phyloP scores from a whole-genome alignment of 768 basidiomycete species.

The Tulasnella sp. region DNA sequence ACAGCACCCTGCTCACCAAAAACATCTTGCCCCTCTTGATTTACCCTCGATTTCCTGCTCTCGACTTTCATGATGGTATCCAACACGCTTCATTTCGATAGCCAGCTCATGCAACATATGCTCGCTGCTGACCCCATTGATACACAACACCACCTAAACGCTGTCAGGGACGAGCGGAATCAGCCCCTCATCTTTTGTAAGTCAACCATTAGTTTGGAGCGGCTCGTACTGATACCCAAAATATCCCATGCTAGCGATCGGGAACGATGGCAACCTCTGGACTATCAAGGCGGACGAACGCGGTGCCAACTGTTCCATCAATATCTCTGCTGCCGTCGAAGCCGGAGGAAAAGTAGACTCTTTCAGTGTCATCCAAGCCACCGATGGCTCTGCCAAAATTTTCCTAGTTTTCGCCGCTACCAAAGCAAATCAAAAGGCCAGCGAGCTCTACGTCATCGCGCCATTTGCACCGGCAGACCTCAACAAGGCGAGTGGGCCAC shows the following conservation, averaged over 20 bases:
- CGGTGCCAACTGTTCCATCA: not conserved
- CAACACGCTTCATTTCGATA: not conserved
- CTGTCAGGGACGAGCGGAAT: not conserved
- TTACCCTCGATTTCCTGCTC: not conserved
- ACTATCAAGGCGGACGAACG: not conserved
- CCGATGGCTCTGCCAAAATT: not conserved
- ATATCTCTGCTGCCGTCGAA: not conserved
- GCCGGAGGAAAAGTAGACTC: not conserved
- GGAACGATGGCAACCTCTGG: not conserved
- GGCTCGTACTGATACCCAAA: not conserved
- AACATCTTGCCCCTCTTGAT: no score
- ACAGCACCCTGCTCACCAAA: no score
- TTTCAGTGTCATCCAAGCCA: not conserved
- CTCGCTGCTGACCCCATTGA: not conserved
- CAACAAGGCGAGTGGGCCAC: no score
- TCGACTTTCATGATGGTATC: not conserved
- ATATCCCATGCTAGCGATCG: not conserved
- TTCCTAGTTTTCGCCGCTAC: not conserved
- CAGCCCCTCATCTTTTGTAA: conserved; percentile 3
- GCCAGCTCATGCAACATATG: not conserved
- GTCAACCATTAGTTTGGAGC: not conserved
- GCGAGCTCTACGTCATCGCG: not conserved
- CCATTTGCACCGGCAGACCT: not conserved
- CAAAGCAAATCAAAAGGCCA: not conserved
- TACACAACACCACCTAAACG: not conserved